Evolutionary conservation across 305 asterid genomes (phyloP).

Genomic region (Plantago coronopus): DNA sequence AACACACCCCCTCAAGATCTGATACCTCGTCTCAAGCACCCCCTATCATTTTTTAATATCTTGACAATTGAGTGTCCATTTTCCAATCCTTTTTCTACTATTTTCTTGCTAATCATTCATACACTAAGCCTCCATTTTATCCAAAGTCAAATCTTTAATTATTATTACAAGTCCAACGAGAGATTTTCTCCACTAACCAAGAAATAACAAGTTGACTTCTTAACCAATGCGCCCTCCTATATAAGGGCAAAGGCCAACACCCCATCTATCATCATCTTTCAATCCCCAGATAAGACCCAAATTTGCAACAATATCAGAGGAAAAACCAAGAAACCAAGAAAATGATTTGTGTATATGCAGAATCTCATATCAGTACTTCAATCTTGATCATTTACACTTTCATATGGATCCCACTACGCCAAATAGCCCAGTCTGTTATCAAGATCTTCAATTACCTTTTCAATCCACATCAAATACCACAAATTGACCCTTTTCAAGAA

Average conservation of each 20-base stretch:
- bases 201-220: conserved; percentile 30
- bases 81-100: neutral
- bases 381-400: conserved; percentile 29
- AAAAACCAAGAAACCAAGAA: conserved; percentile 4
- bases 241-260: conserved; percentile 13
- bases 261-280: neutral
- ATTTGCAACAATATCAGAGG: neutral
- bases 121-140: conserved; percentile 5
- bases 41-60: neutral
- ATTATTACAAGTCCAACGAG: conserved; percentile 1
- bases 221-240: conserved; percentile 7
- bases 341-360: conserved; percentile 38
- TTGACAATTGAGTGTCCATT: neutral
- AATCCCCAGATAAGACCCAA: conserved; percentile 4
- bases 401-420: conserved; percentile 29
- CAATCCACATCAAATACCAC: conserved; percentile 16
- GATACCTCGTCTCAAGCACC: neutral
- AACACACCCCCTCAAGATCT: conserved; percentile 2
- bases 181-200: conserved; percentile 16
- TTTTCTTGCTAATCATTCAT: neutral
- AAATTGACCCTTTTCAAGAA: conserved; percentile 2
- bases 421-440: conserved; percentile 15
- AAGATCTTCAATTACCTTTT: conserved; percentile 8
- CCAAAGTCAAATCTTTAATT: conserved; percentile 25
- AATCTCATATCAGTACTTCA: conserved; percentile 25